Conservation (phyloP, 345 rosid genomes). For the Erysimum cheiranthoides region DNA sequence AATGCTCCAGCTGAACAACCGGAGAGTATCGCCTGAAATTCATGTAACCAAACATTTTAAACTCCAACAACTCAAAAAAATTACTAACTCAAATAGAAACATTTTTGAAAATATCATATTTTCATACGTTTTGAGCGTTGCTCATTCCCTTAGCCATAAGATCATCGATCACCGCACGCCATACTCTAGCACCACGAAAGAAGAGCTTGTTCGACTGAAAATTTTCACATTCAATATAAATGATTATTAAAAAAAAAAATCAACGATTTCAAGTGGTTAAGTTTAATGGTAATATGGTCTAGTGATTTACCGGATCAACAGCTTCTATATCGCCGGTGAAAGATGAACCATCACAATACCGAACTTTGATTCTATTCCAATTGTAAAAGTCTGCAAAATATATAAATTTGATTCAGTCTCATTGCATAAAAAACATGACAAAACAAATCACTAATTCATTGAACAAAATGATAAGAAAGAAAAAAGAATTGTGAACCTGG, state of each 20-base stretch:
- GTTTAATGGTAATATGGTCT: not conserved
- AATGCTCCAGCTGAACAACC: constrained; percentile 99
- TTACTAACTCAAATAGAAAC: not conserved
- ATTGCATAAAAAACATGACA: constrained; percentile 1
- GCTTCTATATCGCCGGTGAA: constrained; percentile 83
- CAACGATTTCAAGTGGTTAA: not conserved
- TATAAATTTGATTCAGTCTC: not conserved
- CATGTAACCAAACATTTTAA: not conserved
- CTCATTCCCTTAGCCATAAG: constrained; percentile 84
- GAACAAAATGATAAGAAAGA: not conserved
- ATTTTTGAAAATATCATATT: not conserved
- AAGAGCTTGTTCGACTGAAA: constrained; percentile 71
- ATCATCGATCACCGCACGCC: constrained; percentile 77
- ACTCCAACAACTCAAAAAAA: not conserved
- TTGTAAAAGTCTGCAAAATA: constrained; percentile 68
- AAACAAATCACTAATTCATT: not conserved
- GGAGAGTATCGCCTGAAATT: constrained; percentile 79
- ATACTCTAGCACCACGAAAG: constrained; percentile 89
- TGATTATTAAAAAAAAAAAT: not conserved
- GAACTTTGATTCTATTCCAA: constrained; percentile 90
- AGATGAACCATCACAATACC: constrained; percentile 95
- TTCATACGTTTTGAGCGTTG: constrained; percentile 72
- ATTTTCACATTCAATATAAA: constrained; percentile 24
- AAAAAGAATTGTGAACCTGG: constrained; percentile 63
- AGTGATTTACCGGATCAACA: constrained; percentile 69